A percentile compares a stretch with the other conserved stretches of the same genome.
Evolutionary conservation across 805 yeast genomes (phyloP).

Genomic region (Suhomyces sp.): DNA sequence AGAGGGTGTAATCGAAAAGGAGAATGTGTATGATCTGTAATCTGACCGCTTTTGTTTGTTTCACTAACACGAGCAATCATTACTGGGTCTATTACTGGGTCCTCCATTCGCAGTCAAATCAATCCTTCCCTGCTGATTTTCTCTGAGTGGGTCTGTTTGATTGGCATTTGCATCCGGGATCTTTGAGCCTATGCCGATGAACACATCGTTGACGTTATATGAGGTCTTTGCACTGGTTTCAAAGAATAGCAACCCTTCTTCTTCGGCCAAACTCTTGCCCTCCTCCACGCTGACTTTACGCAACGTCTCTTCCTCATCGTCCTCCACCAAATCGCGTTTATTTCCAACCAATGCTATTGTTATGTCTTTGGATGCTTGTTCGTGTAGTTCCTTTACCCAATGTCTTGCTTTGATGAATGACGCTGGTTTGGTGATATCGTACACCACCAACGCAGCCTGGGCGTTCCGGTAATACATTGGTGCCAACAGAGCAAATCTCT

Average conservation of each 20-base stretch:
- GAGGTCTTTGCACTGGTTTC: slow-evolving; percentile 95
- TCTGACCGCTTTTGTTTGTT: too few relatives aligned
- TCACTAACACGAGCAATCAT: too few relatives aligned
- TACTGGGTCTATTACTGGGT: not conserved
- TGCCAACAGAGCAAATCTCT: slow-evolving; percentile 91
- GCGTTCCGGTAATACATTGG: slow-evolving; percentile 98
- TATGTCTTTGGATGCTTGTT: slow-evolving; percentile 90
- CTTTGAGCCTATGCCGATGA: slow-evolving; percentile 83
- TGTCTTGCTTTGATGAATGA: slow-evolving; percentile 92
- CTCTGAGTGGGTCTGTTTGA: slow-evolving; percentile 10
- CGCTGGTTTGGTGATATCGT: slow-evolving; percentile 93
- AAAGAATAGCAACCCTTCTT: slow-evolving; percentile 85
- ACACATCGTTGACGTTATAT: slow-evolving; percentile 85
- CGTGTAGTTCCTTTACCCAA: slow-evolving; percentile 95
- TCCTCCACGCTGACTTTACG: slow-evolving; percentile 85
- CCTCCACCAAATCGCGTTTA: slow-evolving; percentile 76
- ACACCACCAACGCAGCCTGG: slow-evolving; percentile 93
- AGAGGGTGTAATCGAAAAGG: too few relatives aligned
- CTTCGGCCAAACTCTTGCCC: slow-evolving; percentile 84
- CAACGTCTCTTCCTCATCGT: slow-evolving; percentile 45
- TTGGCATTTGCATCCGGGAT: slow-evolving; percentile 53
- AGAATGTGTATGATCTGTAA: too few relatives aligned
- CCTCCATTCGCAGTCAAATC: slow-evolving; percentile 28
- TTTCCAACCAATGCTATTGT: slow-evolving; percentile 93
- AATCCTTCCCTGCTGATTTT: slow-evolving; percentile 28